Base-by-base conservation (phyloP, 2,329 filamentous ascomycete species). In the Penicillium sp. region DNA sequence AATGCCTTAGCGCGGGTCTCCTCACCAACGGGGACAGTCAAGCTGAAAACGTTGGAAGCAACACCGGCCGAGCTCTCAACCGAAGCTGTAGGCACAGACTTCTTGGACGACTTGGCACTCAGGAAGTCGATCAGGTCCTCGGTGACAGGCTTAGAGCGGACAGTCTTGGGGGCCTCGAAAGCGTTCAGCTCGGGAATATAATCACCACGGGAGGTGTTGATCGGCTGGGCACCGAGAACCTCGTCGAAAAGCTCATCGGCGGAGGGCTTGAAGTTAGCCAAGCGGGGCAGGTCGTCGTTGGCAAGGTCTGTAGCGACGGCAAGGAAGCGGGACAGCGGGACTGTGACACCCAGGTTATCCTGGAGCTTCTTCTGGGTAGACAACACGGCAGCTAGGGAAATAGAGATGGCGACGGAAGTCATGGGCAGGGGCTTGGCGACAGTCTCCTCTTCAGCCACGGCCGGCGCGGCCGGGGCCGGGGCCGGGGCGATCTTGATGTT, bases 81-180 rank as follows among this genome's bases (percentile, higher is more conserved):
- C 60, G 60, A 5, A 59, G 65, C 58, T 6, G 60, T 50, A 27
- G 65, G 71, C 50, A 64, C 55, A 43, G 66, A 60, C 70, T 73
- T 69, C 67, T 70, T 73, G 57, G 53, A 58, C 50, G 73, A 67
- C 41, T 77, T 79, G 38, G 81, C 84, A 27, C 85, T 78, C 33
- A 97, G 82, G 45, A 96, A 81, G 71, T 97, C 94, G 65, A 97
- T 87, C 50, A 97, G 87, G 72, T 97, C 92, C 71, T 86, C 82
- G 66, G 81, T 79, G n/a, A 75, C 63, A 15, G 72, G 75, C 45
- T 75, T 61, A 41, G 72, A 64, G 61, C 76, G 70, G 34, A 76
- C 39, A 47, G 60, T 43, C 55, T 59, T 52, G 15, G 60, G 39
- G 19, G 57, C 57, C 41, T 70, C 70, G 43, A 91, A 70, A 19